Evolutionary conservation across 345 rosid genomes (phyloP).

Genomic region (Moringa oleifera): DNA sequence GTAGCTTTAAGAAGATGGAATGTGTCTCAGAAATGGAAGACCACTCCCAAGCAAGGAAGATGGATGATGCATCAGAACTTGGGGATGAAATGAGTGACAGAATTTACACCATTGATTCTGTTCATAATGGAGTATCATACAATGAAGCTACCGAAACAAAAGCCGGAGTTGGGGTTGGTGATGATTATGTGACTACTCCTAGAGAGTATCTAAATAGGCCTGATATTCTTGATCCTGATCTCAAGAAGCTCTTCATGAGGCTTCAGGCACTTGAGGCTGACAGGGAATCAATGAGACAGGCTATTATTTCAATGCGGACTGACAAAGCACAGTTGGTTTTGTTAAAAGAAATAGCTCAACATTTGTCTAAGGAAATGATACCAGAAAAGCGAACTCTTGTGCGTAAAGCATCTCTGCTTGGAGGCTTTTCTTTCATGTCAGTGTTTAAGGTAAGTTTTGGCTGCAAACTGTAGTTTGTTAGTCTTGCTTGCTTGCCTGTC

Average conservation of each 20-base stretch:
- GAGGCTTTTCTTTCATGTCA: constrained; percentile 46
- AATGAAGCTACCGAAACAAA: constrained; percentile 37
- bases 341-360: constrained; percentile 95
- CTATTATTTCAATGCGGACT: constrained; percentile 84
- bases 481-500: not conserved
- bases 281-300: constrained; percentile 95
- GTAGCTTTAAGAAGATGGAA: constrained; percentile 49
- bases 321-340: constrained; percentile 81
- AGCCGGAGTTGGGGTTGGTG: constrained; percentile 32
- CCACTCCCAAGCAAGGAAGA: constrained; percentile 27
- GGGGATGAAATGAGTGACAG: constrained; percentile 77
- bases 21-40: constrained; percentile 35
- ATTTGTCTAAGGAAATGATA: constrained; percentile 65
- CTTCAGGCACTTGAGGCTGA: constrained; percentile 97
- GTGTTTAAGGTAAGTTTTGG: constrained; percentile 61
- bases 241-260: constrained; percentile 76
- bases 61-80: constrained; percentile 47
- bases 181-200: constrained; percentile 47
- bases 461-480: not conserved
- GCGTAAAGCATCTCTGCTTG: constrained; percentile 39
- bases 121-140: constrained; percentile 40
- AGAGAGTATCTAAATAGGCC: constrained; percentile 34
- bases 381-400: constrained; percentile 49
- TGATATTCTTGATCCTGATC: constrained; percentile 66
- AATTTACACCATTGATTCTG: constrained; percentile 84